Conservation (phyloP, 2,329 filamentous ascomycete species). For the Drechslera avenae region DNA sequence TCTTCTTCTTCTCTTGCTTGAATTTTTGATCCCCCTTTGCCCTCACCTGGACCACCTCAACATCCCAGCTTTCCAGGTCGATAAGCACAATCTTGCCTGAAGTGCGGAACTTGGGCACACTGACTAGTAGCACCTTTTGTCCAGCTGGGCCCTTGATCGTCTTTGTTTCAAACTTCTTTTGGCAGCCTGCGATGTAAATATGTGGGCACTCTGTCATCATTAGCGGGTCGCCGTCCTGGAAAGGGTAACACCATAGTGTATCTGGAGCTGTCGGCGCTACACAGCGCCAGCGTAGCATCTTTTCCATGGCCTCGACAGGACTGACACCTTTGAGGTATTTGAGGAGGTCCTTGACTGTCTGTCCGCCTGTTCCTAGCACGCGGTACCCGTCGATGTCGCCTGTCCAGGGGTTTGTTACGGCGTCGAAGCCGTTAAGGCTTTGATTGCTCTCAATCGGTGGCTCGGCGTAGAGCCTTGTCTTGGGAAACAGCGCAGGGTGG, state of each 20-base stretch:
- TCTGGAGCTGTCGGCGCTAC: conserved; percentile 93
- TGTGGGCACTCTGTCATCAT: conserved; percentile 86
- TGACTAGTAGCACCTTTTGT: conserved; percentile 76
- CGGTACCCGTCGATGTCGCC: conserved; percentile 90
- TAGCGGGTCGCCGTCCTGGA: conserved; percentile 91
- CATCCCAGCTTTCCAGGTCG: conserved; percentile 83
- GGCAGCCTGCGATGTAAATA: conserved; percentile 86
- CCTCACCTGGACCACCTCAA: conserved; percentile 63
- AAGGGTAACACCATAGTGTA: conserved; percentile 95
- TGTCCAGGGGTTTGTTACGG: conserved; percentile 91
- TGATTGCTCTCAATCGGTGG: conserved; percentile 49
- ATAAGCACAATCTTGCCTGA: conserved; percentile 82
- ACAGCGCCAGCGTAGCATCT: conserved; percentile 89
- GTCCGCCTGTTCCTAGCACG: conserved; percentile 83
- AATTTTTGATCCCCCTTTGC: background rate
- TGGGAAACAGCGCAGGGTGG: conserved; percentile 88
- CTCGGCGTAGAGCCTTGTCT: conserved; percentile 69
- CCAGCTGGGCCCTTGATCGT: conserved; percentile 68
- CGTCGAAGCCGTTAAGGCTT: conserved; percentile 76
- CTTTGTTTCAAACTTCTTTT: conserved; percentile 76
- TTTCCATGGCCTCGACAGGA: conserved; percentile 87
- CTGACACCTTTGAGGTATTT: conserved; percentile 84
- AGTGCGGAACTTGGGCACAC: conserved; percentile 79
- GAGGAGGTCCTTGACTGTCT: conserved; percentile 91
- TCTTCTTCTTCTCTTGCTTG: background rate